Evolutionary conservation across 257 asterid species (phyloP), one percentile per base, ranked within the genome.

Genomic region (Solanum phureja): DNA sequence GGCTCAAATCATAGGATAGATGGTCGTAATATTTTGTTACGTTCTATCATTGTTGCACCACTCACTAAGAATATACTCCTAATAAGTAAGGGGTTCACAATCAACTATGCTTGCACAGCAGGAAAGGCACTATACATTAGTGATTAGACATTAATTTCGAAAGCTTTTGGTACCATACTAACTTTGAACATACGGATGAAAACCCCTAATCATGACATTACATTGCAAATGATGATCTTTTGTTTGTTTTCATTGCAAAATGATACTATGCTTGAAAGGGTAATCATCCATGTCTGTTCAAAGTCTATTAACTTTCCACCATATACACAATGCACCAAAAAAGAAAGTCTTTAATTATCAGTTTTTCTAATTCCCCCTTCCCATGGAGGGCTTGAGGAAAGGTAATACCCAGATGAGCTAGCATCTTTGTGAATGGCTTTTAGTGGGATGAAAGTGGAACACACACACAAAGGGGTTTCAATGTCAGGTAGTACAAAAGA

Each of bases 401-500:
- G 42, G 69, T 46, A 79, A 46, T 9, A 49, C 68, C 68, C 29
- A 81, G 10, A 81, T 29, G 85, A 81, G 68, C 40, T 44, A 81
- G 42, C 68, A 81, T 46, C 14, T 29, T 81, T 81, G 62, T 49
- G 85, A 46, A 81, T 81, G 85, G 69, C 66, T 44, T 81, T 81
- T 46, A 81, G 85, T 81, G 85, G 85, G 68, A 46, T 29, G 85
- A 81, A 81, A 81, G 85, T 81, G 85, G 85, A 46, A 31, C 85
- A 81, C 66, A 79, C 29, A 52, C 62, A 60, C 24, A 19, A 49
- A 81, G 68, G 29, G 27, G 42, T 81, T 16, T 81, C 85, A 81
- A 46, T 49, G 68, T 81, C 85, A 81, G 85, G 42, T 81, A 29
- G 85, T 81, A 81, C 69, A 81, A 81, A 81, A 44, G 85, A 46